Percentiles rank a stretch among this genome's conserved stretches.
These are phyloP conservation scores for Botryotinia convoluta DNA, from an alignment of 2,329 filamentous ascomycete genomes.

Conservation along the genomic window DNA sequence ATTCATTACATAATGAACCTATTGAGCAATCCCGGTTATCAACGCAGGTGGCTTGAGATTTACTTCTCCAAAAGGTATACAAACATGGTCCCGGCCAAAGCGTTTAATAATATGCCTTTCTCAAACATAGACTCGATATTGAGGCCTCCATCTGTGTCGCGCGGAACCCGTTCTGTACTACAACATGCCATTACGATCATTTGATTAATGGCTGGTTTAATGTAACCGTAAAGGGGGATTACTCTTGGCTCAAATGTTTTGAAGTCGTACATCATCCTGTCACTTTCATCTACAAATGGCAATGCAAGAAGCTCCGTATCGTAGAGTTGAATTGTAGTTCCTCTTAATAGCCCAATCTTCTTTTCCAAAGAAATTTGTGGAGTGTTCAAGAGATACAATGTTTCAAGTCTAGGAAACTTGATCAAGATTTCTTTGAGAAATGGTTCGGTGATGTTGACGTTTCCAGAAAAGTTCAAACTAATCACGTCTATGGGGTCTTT, in stretches of 20 bases:
- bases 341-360: conserved; percentile 10
- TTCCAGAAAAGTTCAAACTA: conserved; percentile 14
- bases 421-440: background rate
- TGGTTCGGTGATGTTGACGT: background rate
- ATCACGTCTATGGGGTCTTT: background rate
- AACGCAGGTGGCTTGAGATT: conserved; percentile 1
- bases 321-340: background rate
- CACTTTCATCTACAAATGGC: background rate
- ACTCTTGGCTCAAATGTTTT: background rate
- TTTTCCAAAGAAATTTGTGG: background rate
- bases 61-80: background rate
- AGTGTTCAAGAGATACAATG: conserved; percentile 3
- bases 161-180: background rate
- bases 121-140: background rate
- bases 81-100: background rate
- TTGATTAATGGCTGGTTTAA: conserved; percentile 6
- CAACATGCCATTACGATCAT: background rate
- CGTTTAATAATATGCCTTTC: background rate
- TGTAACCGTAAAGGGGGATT: background rate
- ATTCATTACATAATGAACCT: background rate
- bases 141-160: background rate
- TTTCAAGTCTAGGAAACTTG: background rate
- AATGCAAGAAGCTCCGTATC: conserved; percentile 13
- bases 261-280: background rate
- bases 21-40: conserved; percentile 7